phyloP scores from a whole-genome alignment of 2,329 filamentous ascomycete genomes.

The Aspergillus ustus region DNA sequence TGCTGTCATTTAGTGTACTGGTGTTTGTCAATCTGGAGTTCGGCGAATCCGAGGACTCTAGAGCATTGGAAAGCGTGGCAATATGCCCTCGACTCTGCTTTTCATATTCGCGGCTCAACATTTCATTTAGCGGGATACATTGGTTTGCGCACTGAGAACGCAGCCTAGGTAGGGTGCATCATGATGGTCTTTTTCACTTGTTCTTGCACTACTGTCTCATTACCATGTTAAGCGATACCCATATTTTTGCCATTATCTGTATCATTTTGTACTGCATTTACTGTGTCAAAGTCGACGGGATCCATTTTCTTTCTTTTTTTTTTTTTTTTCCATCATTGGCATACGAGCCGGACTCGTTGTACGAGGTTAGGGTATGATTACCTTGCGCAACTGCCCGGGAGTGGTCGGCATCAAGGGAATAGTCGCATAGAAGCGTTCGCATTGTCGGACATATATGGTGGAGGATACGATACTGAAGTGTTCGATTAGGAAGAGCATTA shows the following conservation, averaged over 20 bases:
- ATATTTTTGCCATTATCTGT: conserved; percentile 22
- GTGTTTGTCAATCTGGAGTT: conserved; percentile 12
- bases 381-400: conserved; percentile 19
- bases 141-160: conserved; percentile 13
- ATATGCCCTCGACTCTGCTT: conserved; percentile 17
- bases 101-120: conserved; percentile 1
- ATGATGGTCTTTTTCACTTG: conserved; percentile 19
- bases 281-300: conserved; percentile 15
- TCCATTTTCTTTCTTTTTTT: conserved; percentile 19
- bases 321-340: conserved; percentile 19
- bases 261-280: conserved; percentile 22
- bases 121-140: conserved; percentile 15
- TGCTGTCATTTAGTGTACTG: conserved; percentile 13
- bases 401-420: conserved; percentile 27
- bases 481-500: conserved; percentile 10
- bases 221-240: conserved; percentile 34
- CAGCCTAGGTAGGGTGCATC: conserved; percentile 19
- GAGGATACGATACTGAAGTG: conserved; percentile 16
- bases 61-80: conserved; percentile 19
- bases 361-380: conserved; percentile 19
- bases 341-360: conserved; percentile 20
- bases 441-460: conserved; percentile 26
- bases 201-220: conserved; percentile 25
- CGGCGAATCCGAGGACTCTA: conserved; percentile 18
- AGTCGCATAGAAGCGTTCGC: conserved; percentile 24